These are phyloP conservation scores for Boletus reticulatus DNA, from an alignment of 768 basidiomycete species.

Conservation along the genomic window DNA sequence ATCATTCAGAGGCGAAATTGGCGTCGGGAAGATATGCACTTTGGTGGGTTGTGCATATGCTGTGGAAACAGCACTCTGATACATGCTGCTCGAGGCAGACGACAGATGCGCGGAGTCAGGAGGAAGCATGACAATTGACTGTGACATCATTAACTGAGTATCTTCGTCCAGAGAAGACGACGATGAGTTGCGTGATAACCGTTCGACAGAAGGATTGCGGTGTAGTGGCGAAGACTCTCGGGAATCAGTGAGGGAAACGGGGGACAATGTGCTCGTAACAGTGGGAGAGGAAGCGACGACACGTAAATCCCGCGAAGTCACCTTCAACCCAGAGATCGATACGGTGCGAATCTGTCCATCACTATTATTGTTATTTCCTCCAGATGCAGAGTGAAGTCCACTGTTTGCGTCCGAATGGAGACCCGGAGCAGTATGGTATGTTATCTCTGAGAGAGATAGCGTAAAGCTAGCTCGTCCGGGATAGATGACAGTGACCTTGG, in stretches of 20 bases:
- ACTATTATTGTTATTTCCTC: constrained; percentile 8
- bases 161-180: constrained; percentile 66
- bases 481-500: constrained; percentile 66
- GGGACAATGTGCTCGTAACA: constrained; percentile 24
- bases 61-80: constrained; percentile 67
- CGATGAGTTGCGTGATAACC: constrained; percentile 49
- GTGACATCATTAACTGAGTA: constrained; percentile 65
- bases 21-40: not conserved
- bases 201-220: constrained; percentile 1
- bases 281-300: constrained; percentile 16
- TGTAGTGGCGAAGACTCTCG: constrained; percentile 6
- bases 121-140: constrained; percentile 66
- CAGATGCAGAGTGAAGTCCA: constrained; percentile 14
- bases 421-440: constrained; percentile 46
- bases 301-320: constrained; percentile 50
- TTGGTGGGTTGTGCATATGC: not conserved
- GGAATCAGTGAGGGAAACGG: constrained; percentile 24
- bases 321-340: constrained; percentile 51
- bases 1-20: not conserved
- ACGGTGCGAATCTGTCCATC: constrained; percentile 45
- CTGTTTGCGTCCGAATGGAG: constrained; percentile 23
- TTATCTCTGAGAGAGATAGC: constrained; percentile 53
- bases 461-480: constrained; percentile 62
- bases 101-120: constrained; percentile 43
- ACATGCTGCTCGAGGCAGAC: constrained; percentile 67